Percentiles rank a stretch among this genome's conserved stretches.
phyloP scores from a whole-genome alignment of 495 filamentous ascomycete species.

The Tuber aestivum region DNA sequence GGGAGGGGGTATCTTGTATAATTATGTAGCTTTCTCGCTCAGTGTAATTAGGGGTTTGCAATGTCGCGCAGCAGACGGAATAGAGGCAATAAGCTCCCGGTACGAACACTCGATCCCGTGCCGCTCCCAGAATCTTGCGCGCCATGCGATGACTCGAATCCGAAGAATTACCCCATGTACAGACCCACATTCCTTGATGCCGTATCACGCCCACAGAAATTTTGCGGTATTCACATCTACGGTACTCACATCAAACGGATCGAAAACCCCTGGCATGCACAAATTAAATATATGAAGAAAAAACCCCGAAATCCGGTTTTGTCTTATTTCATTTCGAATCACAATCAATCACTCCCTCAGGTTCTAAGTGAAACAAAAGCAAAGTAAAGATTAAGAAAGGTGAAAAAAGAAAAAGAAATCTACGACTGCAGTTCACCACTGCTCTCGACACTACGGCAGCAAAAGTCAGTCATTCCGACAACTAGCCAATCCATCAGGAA shows the following conservation, averaged over 20 bases:
- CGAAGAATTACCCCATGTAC: not conserved
- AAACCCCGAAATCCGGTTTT: not conserved
- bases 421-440: constrained; percentile 40
- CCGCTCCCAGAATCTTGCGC: not conserved
- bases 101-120: not conserved
- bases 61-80: not conserved
- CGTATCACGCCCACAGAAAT: not conserved
- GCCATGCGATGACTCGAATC: not conserved
- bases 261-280: not conserved
- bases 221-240: not conserved
- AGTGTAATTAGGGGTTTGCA: not conserved
- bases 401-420: not conserved
- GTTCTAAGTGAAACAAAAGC: not conserved
- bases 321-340: not conserved
- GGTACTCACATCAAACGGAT: not conserved
- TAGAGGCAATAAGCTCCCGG: not conserved
- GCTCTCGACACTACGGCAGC: constrained; percentile 28
- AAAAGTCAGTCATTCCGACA: not conserved
- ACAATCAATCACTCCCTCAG: not conserved
- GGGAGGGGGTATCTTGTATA: not conserved
- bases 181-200: not conserved
- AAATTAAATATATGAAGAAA: not conserved
- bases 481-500: not conserved
- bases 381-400: not conserved
- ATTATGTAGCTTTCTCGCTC: not conserved